These are phyloP conservation scores for Chlamydomonas reinhardtii DNA, from an alignment of 163 green algal species.

Conservation along the genomic window DNA sequence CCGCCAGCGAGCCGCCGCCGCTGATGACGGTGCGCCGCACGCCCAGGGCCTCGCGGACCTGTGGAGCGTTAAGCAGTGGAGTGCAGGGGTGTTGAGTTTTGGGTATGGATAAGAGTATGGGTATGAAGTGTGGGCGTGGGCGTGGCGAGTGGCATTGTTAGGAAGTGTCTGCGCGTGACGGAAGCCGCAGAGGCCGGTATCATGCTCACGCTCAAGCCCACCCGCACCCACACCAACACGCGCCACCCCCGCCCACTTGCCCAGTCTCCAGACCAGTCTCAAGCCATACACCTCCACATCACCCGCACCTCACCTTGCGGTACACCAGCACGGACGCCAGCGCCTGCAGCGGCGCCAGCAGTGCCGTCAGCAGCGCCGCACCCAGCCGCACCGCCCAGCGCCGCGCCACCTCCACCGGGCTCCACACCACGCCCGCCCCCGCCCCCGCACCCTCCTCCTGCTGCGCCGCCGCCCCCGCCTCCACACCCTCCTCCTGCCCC, in stretches of 20 bases:
- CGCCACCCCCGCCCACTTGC: too few relatives aligned
- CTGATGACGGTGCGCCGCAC: conserved; percentile 82
- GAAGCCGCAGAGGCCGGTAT: too few relatives aligned
- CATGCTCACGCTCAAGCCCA: too few relatives aligned
- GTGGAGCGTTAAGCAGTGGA: not conserved
- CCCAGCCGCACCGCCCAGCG: conserved; percentile 2
- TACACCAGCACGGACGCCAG: conserved; percentile 78
- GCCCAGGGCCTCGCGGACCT: conserved; percentile 81
- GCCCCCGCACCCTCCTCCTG: conserved; percentile 9
- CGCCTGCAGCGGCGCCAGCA: conserved; percentile 75
- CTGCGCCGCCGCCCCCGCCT: not conserved
- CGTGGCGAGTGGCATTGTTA: too few relatives aligned
- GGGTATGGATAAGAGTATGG: not conserved
- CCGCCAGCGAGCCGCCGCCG: conserved; percentile 87
- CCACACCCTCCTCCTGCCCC: conserved; percentile 1
- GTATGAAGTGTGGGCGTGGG: not conserved
- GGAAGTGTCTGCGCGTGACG: too few relatives aligned
- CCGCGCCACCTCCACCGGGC: not conserved
- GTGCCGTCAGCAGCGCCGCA: conserved; percentile 30
- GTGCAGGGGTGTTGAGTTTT: too few relatives aligned
- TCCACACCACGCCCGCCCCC: not conserved
- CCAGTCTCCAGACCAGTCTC: too few relatives aligned
- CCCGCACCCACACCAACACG: too few relatives aligned
- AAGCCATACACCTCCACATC: too few relatives aligned
- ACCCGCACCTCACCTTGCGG: conserved; percentile 60